A percentile compares a stretch with the other conserved stretches of the same genome.
phyloP scores from a whole-genome alignment of 192 early-diverging fungal genomes.

The Gigaspora rosea region DNA sequence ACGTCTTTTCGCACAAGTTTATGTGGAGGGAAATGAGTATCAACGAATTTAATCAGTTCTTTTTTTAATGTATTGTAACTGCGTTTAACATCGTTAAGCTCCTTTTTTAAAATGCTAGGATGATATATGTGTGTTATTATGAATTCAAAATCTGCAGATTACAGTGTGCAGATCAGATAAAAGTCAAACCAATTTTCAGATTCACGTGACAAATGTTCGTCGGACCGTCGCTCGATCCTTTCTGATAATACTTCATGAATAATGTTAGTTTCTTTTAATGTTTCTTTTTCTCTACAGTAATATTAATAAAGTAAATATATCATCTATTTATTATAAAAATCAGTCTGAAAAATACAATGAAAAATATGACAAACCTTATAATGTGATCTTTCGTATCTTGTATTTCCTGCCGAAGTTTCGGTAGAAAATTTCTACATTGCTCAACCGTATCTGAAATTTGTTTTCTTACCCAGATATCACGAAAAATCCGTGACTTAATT shows the following conservation, averaged over 20 bases:
- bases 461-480: conserved; percentile 1
- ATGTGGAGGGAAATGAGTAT: conserved; percentile 4
- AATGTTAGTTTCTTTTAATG: background rate
- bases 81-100: background rate
- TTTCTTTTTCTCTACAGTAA: background rate
- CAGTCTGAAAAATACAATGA: background rate
- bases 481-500: background rate
- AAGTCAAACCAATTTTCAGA: background rate
- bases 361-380: background rate
- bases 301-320: background rate
- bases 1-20: background rate
- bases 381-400: conserved; percentile 6
- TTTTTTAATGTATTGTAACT: background rate
- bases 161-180: background rate
- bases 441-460: background rate
- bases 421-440: conserved; percentile 1
- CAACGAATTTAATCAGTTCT: background rate
- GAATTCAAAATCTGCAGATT: background rate
- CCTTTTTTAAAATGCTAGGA: background rate
- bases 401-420: background rate
- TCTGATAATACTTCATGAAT: conserved; percentile 3
- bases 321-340: background rate
- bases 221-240: background rate
- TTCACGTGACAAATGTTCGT: background rate
- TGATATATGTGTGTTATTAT: background rate